These are phyloP conservation scores for Russula abietina DNA, from an alignment of 768 basidiomycete genomes.

Conservation along the genomic window DNA sequence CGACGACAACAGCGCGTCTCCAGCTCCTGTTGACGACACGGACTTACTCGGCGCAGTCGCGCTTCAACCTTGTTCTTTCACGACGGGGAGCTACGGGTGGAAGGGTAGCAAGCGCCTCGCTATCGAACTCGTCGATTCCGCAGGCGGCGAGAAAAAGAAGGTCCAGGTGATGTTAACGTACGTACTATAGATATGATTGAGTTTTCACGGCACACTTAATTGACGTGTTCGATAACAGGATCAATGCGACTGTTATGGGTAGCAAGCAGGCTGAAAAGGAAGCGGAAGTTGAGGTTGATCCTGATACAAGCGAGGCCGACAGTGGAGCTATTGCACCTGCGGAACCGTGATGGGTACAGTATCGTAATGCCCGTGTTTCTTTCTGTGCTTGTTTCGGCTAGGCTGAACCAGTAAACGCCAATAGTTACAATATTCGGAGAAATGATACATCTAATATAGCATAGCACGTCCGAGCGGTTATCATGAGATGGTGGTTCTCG, in stretches of 20 bases:
- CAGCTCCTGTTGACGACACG: conserved; percentile 49
- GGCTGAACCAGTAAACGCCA: not conserved
- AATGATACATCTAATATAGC: not conserved
- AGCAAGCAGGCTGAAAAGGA: conserved; percentile 51
- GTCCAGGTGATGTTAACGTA: conserved; percentile 72
- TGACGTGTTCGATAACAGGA: conserved; percentile 35
- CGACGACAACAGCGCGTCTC: conserved; percentile 34
- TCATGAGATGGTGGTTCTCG: not conserved
- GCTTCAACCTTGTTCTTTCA: conserved; percentile 54
- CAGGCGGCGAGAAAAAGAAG: conserved; percentile 47
- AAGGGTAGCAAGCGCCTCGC: conserved; percentile 65
- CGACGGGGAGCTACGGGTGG: conserved; percentile 81
- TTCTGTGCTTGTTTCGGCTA: not conserved
- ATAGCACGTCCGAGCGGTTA: not conserved
- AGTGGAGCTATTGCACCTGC: conserved; percentile 28
- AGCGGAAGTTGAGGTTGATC: conserved; percentile 30
- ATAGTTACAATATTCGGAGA: conserved; percentile 23
- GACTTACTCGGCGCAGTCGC: conserved; percentile 55
- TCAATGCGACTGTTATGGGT: conserved; percentile 71
- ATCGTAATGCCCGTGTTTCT: conserved; percentile 29
- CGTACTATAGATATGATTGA: conserved; percentile 30
- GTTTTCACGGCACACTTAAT: not conserved
- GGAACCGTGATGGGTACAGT: too few relatives aligned
- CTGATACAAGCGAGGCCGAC: conserved; percentile 25
- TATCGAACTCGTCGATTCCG: conserved; percentile 53